Percentiles rank a stretch among this genome's conserved stretches.
Evolutionary conservation across 805 yeast species (phyloP).

Genomic region (Kuraishia molischiana): DNA sequence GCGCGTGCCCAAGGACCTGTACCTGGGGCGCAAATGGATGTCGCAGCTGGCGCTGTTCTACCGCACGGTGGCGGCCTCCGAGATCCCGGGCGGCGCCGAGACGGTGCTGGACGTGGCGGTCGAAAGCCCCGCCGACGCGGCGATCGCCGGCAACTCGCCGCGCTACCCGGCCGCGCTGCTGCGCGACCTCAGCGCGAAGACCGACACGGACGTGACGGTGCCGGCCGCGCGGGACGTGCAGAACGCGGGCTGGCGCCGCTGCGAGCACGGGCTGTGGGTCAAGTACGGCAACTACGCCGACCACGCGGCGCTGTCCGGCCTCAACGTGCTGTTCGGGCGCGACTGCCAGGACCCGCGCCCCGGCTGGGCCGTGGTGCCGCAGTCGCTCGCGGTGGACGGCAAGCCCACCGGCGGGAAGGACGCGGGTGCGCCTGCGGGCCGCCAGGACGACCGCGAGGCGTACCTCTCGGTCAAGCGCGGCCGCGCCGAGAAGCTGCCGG

Average conservation of each 20-base stretch:
- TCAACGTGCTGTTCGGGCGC: slow-evolving; percentile 64
- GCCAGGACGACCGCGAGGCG: slow-evolving; percentile 6
- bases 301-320: slow-evolving; percentile 35
- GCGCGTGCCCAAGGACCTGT: slow-evolving; percentile 12
- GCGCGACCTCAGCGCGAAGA: slow-evolving; percentile 2
- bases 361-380: slow-evolving; percentile 41
- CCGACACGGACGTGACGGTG: background rate
- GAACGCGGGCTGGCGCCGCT: slow-evolving; percentile 35
- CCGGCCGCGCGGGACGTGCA: slow-evolving; percentile 17
- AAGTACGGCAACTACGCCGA: slow-evolving; percentile 31
- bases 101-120: slow-evolving; percentile 8
- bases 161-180: slow-evolving; percentile 5
- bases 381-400: slow-evolving; percentile 17
- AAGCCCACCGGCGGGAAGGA: slow-evolving; percentile 20
- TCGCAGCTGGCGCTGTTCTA: slow-evolving; percentile 7
- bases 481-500: slow-evolving; percentile 7
- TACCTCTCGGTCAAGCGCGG: slow-evolving; percentile 6
- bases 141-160: slow-evolving; percentile 2
- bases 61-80: slow-evolving; percentile 5
- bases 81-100: background rate
- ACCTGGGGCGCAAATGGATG: slow-evolving; percentile 7
- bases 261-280: slow-evolving; percentile 49
- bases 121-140: slow-evolving; percentile 6
- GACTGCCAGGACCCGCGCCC: slow-evolving; percentile 73
- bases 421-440: slow-evolving; percentile 12